Percentiles rank a stretch among this genome's conserved stretches.
Conservation (phyloP, 2,329 filamentous ascomycete genomes). For the Incumbomyces delicatus region DNA sequence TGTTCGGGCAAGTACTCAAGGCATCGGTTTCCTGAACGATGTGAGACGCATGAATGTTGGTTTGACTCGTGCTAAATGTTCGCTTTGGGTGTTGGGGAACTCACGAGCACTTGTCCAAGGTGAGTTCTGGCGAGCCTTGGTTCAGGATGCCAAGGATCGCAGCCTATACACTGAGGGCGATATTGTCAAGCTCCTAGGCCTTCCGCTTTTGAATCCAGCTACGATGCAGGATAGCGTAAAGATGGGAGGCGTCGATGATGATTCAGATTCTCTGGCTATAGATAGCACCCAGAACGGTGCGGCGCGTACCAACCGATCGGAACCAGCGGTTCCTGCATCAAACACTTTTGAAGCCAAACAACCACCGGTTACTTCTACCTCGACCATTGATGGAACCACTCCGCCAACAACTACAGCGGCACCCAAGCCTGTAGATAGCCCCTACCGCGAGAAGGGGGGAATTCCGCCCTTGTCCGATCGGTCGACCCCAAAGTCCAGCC, state of each 20-base stretch:
- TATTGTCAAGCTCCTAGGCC: constrained; percentile 44
- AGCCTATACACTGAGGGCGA: constrained; percentile 67
- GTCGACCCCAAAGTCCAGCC: too few species aligned
- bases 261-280: neutral
- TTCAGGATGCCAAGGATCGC: constrained; percentile 67
- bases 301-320: too few species aligned
- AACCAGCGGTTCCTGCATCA: too few species aligned
- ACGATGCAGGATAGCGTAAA: constrained; percentile 34
- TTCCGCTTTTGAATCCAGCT: constrained; percentile 38
- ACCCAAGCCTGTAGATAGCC: too few species aligned
- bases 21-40: constrained; percentile 96
- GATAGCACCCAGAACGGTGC: too few species aligned
- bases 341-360: too few species aligned
- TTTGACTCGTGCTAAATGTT: constrained; percentile 90
- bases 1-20: constrained; percentile 81
- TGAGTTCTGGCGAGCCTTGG: constrained; percentile 80
- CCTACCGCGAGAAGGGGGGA: too few species aligned
- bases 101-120: constrained; percentile 77
- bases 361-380: too few species aligned
- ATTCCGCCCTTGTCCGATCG: too few species aligned
- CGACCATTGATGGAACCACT: too few species aligned
- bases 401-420: too few species aligned
- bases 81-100: constrained; percentile 91
- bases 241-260: constrained; percentile 28
- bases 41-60: constrained; percentile 99